Conservation (phyloP, 345 rosid genomes). For the Hypericum androsaemum region DNA sequence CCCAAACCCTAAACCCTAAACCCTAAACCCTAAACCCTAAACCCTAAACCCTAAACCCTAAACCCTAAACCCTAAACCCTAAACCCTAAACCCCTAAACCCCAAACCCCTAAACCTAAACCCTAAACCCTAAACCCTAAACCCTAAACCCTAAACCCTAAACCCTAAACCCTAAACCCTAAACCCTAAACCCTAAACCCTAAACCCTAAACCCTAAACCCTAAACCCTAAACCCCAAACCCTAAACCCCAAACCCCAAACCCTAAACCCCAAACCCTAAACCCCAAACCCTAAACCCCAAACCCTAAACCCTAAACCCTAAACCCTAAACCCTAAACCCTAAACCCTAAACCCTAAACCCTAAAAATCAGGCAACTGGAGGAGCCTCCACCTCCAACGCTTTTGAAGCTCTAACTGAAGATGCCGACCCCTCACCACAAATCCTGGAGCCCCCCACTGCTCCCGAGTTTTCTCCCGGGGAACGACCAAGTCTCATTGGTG, state of each 20-base stretch:
- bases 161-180: background rate
- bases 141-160: slow-evolving; percentile 1
- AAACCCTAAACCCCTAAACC: background rate
- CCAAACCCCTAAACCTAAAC: background rate
- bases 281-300: slow-evolving; percentile 4
- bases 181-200: background rate
- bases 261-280: too few species aligned
- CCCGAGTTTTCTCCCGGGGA: too few species aligned
- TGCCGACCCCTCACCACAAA: too few species aligned
- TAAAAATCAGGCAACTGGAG: too few species aligned
- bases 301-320: slow-evolving; percentile 5
- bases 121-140: slow-evolving; percentile 4
- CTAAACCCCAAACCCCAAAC: background rate
- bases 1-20: slow-evolving; percentile 2
- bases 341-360: slow-evolving; percentile 7
- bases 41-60: background rate
- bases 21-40: background rate
- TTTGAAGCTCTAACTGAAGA: too few species aligned
- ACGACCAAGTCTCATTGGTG: too few species aligned
- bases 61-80: background rate
- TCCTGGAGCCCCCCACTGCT: too few species aligned
- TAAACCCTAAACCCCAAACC: background rate
- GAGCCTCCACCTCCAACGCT: too few species aligned
- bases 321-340: slow-evolving; percentile 2
- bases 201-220: slow-evolving; percentile 4